These are phyloP conservation scores for Malus hybrid DNA, from an alignment of 331 rosid species.

Conservation along the genomic window DNA sequence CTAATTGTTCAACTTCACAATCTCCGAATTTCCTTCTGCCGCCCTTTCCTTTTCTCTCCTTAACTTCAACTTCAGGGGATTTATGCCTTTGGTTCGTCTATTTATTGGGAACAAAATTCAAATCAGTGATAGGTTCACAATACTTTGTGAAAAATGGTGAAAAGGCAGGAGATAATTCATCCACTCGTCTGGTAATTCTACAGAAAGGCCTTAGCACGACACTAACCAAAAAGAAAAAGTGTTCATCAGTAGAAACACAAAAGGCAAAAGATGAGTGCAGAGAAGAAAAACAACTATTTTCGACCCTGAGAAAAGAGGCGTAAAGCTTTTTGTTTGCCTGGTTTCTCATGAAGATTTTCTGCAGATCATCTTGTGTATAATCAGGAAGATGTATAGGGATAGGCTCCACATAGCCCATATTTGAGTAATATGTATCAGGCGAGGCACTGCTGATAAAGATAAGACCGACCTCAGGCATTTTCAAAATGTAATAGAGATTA, in stretches of 20 bases:
- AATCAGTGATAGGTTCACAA: conserved; percentile 53
- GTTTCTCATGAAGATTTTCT: conserved; percentile 49
- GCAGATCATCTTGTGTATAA: conserved; percentile 63
- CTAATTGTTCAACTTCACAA: conserved; percentile 42
- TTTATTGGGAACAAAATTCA: conserved; percentile 50
- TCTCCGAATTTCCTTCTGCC: conserved; percentile 34
- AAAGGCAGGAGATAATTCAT: conserved; percentile 57
- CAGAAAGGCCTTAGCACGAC: conserved; percentile 58
- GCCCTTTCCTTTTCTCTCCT: conserved; percentile 45
- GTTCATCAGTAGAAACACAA: conserved; percentile 6
- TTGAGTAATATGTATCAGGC: conserved; percentile 71
- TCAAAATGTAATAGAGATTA: conserved; percentile 69
- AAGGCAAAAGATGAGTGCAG: conserved; percentile 3
- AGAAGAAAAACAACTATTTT: not conserved
- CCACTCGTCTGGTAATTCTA: conserved; percentile 67
- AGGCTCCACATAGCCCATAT: conserved; percentile 75
- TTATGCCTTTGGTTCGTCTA: conserved; percentile 47
- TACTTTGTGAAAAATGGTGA: conserved; percentile 56
- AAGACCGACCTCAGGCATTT: conserved; percentile 68
- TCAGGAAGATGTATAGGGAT: conserved; percentile 65
- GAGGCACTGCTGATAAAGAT: conserved; percentile 80
- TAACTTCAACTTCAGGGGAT: conserved; percentile 37
- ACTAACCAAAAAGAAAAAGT: conserved; percentile 40
- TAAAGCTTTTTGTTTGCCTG: conserved; percentile 65
- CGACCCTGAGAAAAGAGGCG: conserved; percentile 78